Base-by-base conservation (phyloP, 2,329 filamentous ascomycete genomes). In the Blastomyces parvus region DNA sequence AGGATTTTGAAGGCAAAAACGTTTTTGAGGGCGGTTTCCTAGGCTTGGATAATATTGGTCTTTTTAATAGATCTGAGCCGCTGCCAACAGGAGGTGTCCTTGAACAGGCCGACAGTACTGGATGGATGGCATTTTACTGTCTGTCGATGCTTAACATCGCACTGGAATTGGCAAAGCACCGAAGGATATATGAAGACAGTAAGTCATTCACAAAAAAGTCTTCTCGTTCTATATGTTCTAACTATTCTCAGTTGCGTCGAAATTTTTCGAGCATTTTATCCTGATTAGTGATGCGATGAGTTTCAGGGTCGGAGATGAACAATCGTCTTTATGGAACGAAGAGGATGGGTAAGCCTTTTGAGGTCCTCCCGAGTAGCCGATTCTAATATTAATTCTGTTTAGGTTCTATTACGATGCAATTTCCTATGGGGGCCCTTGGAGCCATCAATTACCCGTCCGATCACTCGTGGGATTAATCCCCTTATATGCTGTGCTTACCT, bases 51-150 rank as follows among this genome's bases (percentile, higher is more conserved):
- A 97, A 97, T 74, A 97, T 97, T 74, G 94, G 94, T 62, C 79
- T 97, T 44, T 97, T 97, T 84, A 97, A 97, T 77, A 89, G 93
- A 56, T 97, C 93, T 0, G 93, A 97, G 74, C 92, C 94, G 33
- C 79, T 97, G 48, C 93, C 93, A 0, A 97, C 94, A 0, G 93
- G 93, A 40, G 93, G 94, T 77, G 88, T 91, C 2, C 84, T 97
- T 9, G 93, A 97, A 76, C 93, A 97, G 78, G 94, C 94, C 22
- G 93, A 97, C 81, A 96, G 91, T 74, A 97, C 93, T 11, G 93
- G 93, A 40, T 97, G 93, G 93, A 97, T 97, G 93, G 93, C 90
- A 11, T 97, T 97, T 76, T 97, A 96, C 80, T 96, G 89, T 71
- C 79, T 97, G 66, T 91, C 87, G 78, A 97, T 97, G 93, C 83